phyloP scores from a whole-genome alignment of 78 protist genomes.

The Dictyostelium intermedium region DNA sequence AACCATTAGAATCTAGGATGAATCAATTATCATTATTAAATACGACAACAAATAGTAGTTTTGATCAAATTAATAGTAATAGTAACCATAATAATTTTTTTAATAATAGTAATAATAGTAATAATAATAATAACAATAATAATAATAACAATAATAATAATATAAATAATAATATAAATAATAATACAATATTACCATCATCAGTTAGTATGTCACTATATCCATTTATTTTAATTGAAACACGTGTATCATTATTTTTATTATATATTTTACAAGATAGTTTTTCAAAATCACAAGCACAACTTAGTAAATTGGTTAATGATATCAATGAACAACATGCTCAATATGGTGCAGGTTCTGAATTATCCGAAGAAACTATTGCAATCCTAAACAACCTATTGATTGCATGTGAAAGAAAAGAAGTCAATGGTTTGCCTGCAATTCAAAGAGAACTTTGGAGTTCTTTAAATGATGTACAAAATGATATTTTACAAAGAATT shows the following conservation, averaged over 20 bases:
- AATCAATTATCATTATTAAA: slow-evolving; percentile 3
- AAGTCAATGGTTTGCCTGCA: slow-evolving; percentile 55
- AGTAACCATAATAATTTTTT: neutral
- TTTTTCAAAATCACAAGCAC: slow-evolving; percentile 62
- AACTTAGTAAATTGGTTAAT: slow-evolving; percentile 53
- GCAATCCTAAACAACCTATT: slow-evolving; percentile 55
- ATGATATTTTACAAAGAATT: slow-evolving; percentile 67
- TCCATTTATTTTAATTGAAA: slow-evolving; percentile 44
- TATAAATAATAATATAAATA: neutral
- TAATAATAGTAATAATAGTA: neutral
- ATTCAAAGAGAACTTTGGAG: slow-evolving; percentile 78
- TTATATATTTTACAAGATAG: slow-evolving; percentile 57
- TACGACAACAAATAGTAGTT: neutral
- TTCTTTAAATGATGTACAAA: slow-evolving; percentile 61
- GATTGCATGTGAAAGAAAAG: slow-evolving; percentile 71
- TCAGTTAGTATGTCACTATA: slow-evolving; percentile 49
- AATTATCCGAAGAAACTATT: slow-evolving; percentile 43
- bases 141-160: neutral
- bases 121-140: neutral
- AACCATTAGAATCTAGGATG: slow-evolving; percentile 16
- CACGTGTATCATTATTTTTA: slow-evolving; percentile 47
- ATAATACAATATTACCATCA: slow-evolving; percentile 3
- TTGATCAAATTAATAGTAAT: neutral
- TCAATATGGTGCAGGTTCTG: slow-evolving; percentile 26
- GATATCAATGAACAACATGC: slow-evolving; percentile 60